These are phyloP conservation scores for Myriosclerotinia scirpicola DNA, from an alignment of 2,329 filamentous ascomycete species.

Conservation along the genomic window DNA sequence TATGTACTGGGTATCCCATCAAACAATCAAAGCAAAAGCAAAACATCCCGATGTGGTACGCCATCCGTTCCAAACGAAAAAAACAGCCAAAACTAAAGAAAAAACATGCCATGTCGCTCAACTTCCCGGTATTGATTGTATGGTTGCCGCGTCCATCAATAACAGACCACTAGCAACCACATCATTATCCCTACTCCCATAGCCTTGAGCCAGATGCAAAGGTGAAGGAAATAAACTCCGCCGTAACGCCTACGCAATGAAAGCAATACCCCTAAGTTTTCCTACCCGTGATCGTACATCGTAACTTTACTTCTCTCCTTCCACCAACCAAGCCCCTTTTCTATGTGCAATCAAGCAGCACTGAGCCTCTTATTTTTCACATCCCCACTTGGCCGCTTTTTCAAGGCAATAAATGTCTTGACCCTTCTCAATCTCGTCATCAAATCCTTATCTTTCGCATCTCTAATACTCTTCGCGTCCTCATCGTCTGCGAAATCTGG, in stretches of 20 bases:
- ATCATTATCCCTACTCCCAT: background rate
- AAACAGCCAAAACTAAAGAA: background rate
- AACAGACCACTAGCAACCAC: background rate
- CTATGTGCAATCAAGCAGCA: constrained; percentile 1
- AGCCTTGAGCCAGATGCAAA: background rate
- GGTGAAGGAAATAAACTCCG: background rate
- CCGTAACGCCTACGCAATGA: background rate
- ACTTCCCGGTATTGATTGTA: background rate
- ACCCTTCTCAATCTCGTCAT: constrained; percentile 71
- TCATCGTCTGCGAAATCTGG: constrained; percentile 38
- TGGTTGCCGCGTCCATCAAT: background rate
- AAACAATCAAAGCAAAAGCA: background rate
- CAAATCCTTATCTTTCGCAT: constrained; percentile 67
- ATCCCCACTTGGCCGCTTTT: constrained; percentile 43
- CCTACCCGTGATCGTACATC: constrained; percentile 13
- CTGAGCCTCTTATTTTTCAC: constrained; percentile 20
- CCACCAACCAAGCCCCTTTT: background rate
- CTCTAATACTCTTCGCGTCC: constrained; percentile 46
- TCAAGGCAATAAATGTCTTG: constrained; percentile 69
- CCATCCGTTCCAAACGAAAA: background rate
- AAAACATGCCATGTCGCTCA: background rate
- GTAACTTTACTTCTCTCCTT: background rate
- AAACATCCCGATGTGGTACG: background rate
- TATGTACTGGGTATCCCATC: background rate
- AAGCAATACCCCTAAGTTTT: constrained; percentile 6